A percentile compares a stretch with the other conserved stretches of the same genome.
Conservation (phyloP, 306 rosid genomes). For the Citrullus colocynthis region DNA sequence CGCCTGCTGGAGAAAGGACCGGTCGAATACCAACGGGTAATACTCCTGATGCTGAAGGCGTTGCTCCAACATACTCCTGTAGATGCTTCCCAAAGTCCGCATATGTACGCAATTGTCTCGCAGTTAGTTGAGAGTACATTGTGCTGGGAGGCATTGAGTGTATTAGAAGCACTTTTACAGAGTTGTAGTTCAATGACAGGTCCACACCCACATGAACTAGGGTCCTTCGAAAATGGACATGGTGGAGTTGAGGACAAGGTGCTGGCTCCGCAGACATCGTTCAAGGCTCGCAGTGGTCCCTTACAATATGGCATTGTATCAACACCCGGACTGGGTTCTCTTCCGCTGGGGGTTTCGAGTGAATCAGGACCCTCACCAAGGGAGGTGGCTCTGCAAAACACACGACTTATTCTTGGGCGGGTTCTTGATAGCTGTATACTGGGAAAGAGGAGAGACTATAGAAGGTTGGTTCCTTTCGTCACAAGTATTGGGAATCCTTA, state of each 20-base stretch:
- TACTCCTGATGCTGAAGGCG: conserved; percentile 88
- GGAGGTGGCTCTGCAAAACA: conserved; percentile 84
- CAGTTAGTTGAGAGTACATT: conserved; percentile 95
- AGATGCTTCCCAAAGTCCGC: conserved; percentile 98
- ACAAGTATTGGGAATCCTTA: conserved; percentile 57
- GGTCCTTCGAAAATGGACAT: conserved; percentile 63
- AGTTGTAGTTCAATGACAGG: conserved; percentile 88
- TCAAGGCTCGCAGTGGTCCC: conserved; percentile 95
- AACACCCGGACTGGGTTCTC: conserved; percentile 22
- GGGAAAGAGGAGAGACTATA: conserved; percentile 83
- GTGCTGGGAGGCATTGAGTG: conserved; percentile 97
- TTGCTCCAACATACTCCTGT: conserved; percentile 96
- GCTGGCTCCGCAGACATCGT: conserved; percentile 74
- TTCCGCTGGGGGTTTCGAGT: conserved; percentile 26
- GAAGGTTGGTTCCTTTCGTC: conserved; percentile 82
- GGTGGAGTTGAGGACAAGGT: conserved; percentile 55
- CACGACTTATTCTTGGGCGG: conserved; percentile 76
- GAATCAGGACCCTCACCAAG: conserved; percentile 57
- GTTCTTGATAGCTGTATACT: conserved; percentile 71
- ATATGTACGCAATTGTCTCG: conserved; percentile 88
- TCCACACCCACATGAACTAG: conserved; percentile 60
- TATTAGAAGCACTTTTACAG: conserved; percentile 92
- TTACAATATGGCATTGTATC: conserved; percentile 58
- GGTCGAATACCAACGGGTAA: conserved; percentile 86
- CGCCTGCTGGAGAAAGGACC: conserved; percentile 91